phyloP scores from a whole-genome alignment of 192 early-diverging fungal genomes.

The Backusella tarrabulga region DNA sequence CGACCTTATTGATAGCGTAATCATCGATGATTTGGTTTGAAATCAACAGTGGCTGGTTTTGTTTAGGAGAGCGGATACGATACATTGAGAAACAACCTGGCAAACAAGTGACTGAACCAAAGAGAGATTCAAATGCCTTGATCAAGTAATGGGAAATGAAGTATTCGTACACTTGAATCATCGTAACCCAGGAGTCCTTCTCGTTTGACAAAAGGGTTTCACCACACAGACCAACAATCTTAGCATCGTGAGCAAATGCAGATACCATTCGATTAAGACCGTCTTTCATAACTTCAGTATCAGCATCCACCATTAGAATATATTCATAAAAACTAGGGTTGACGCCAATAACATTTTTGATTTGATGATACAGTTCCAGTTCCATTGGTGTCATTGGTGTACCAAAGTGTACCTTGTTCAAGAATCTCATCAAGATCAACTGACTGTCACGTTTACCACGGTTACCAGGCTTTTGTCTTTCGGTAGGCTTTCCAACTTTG shows the following conservation, averaged over 20 bases:
- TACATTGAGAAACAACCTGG: constrained; percentile 99
- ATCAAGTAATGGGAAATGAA: constrained; percentile 95
- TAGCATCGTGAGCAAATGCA: constrained; percentile 82
- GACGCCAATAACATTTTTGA: constrained; percentile 98
- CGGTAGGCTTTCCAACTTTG: constrained; percentile 86
- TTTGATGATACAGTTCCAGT: constrained; percentile 96
- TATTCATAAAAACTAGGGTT: constrained; percentile 94
- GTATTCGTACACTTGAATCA: constrained; percentile 99
- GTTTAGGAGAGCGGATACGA: constrained; percentile 81
- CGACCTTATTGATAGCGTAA: constrained; percentile 88
- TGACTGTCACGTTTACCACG: constrained; percentile 98
- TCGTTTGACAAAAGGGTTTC: constrained; percentile 93
- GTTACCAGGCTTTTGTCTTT: constrained; percentile 84
- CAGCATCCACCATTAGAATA: constrained; percentile 96
- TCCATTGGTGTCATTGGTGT: constrained; percentile 92
- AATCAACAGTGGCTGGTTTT: constrained; percentile 88
- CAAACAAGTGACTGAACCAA: constrained; percentile 95
- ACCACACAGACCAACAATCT: constrained; percentile 93
- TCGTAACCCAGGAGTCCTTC: constrained; percentile 89
- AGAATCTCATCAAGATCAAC: constrained; percentile 95
- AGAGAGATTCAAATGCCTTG: constrained; percentile 96
- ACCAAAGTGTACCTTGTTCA: constrained; percentile 94
- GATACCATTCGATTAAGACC: constrained; percentile 91
- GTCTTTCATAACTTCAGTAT: constrained; percentile 87
- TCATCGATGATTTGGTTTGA: constrained; percentile 87